phyloP scores from a whole-genome alignment of 1,284 basidiomycete genomes.

The Tilletia setariae region DNA sequence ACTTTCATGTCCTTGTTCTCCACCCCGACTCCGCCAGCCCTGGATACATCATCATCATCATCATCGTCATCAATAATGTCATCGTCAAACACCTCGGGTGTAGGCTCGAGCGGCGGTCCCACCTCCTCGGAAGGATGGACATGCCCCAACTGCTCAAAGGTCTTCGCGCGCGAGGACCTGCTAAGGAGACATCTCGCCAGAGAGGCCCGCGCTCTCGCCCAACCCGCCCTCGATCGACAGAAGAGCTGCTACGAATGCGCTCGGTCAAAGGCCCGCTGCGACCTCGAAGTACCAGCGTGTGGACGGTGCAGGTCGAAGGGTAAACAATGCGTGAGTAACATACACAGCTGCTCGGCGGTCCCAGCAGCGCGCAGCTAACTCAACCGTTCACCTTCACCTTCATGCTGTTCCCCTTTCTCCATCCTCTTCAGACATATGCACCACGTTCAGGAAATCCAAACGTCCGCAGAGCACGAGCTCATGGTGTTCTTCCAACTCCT shows the following conservation, averaged over 20 bases:
- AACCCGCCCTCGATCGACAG: conserved; percentile 41
- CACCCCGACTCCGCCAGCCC: too few species aligned
- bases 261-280: conserved; percentile 43
- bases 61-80: background rate
- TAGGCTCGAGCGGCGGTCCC: background rate
- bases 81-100: background rate
- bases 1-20: too few species aligned
- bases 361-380: background rate
- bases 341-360: background rate
- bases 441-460: conserved; percentile 46
- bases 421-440: conserved; percentile 31
- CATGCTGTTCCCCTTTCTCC: background rate
- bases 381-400: background rate
- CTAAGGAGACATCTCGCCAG: conserved; percentile 39
- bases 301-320: conserved; percentile 40
- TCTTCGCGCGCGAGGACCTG: conserved; percentile 38
- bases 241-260: conserved; percentile 48
- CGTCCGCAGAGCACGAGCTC: conserved; percentile 31
- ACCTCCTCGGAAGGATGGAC: conserved; percentile 4
- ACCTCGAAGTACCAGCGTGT: conserved; percentile 45
- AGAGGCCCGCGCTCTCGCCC: conserved; percentile 37
- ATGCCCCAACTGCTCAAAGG: conserved; percentile 43
- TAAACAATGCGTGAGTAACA: conserved; percentile 34
- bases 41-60: background rate
- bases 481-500: background rate